These are phyloP conservation scores for Nicotiana benthamiana DNA, from an alignment of 257 asterid species.

Conservation along the genomic window DNA sequence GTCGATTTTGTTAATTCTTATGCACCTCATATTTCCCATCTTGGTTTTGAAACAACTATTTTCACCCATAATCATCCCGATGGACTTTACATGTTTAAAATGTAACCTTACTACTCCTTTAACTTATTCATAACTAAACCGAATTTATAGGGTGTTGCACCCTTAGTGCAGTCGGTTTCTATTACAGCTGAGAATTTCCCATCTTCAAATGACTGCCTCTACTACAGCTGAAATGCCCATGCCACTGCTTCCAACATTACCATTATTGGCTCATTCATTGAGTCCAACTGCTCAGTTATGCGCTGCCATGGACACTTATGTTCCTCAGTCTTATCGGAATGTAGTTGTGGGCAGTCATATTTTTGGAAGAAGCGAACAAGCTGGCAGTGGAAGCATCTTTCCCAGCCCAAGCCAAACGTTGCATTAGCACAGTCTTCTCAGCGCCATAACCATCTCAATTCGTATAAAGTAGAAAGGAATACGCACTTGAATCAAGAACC, in stretches of 20 bases:
- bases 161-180: slow-evolving; percentile 20
- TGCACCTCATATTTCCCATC: no score
- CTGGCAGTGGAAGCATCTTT: background rate
- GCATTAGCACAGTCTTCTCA: background rate
- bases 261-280: slow-evolving; percentile 54
- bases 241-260: slow-evolving; percentile 36
- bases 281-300: slow-evolving; percentile 69
- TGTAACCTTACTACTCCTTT: no score
- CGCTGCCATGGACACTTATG: slow-evolving; percentile 39
- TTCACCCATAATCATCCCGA: no score
- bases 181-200: slow-evolving; percentile 20
- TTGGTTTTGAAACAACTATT: no score
- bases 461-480: background rate
- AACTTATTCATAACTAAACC: no score
- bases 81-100: no score
- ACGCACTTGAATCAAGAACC: background rate
- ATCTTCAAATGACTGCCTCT: slow-evolving; percentile 13
- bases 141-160: no score
- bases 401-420: background rate
- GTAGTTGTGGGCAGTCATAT: slow-evolving; percentile 49
- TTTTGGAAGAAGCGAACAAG: slow-evolving; percentile 20
- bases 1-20: no score
- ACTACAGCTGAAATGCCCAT: slow-evolving; percentile 33
- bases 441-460: background rate
- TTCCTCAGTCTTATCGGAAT: slow-evolving; percentile 71